phyloP scores from a whole-genome alignment of 345 rosid species.

The Syzygium jambos region DNA sequence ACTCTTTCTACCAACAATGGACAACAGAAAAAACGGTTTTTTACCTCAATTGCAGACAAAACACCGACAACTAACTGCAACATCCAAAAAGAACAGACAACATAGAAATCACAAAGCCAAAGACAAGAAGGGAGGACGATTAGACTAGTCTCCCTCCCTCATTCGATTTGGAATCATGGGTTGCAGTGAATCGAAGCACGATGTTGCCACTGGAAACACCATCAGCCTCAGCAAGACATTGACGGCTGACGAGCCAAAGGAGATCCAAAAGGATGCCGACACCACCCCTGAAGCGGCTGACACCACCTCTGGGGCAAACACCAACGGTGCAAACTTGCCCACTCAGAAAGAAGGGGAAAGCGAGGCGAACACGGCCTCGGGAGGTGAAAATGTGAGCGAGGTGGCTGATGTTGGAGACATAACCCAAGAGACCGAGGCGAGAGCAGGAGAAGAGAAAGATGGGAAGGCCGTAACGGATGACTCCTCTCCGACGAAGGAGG shows the following conservation, averaged over 20 bases:
- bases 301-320: background rate
- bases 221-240: constrained; percentile 32
- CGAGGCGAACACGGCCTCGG: constrained; percentile 1
- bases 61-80: background rate
- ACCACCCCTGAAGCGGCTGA: background rate
- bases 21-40: constrained; percentile 6
- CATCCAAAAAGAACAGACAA: background rate
- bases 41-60: background rate
- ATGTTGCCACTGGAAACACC: constrained; percentile 56
- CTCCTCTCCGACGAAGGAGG: background rate
- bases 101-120: background rate
- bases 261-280: background rate
- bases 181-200: constrained; percentile 74
- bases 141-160: background rate
- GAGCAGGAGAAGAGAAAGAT: background rate
- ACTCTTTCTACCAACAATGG: background rate
- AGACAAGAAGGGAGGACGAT: background rate
- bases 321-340: background rate
- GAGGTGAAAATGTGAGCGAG: background rate
- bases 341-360: background rate
- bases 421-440: background rate
- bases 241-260: background rate
- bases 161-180: constrained; percentile 37
- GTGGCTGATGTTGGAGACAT: background rate
- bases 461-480: background rate